Evolutionary conservation across 140 eudicot genomes (phyloP).

Genomic region (Anethum foeniculum): DNA sequence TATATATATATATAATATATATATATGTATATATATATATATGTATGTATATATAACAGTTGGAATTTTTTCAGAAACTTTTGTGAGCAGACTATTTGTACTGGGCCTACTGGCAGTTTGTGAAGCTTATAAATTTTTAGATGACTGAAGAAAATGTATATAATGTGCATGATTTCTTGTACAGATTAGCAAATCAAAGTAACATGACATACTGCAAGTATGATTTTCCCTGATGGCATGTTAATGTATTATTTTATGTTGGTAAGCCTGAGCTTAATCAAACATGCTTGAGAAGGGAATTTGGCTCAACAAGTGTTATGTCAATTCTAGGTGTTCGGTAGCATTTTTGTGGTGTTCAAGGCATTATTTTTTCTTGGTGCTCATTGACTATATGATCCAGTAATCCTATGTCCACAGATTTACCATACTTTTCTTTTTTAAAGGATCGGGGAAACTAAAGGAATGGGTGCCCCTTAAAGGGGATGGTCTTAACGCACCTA

Average conservation of each 20-base stretch:
- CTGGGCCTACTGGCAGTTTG: background rate
- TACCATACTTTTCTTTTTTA: conserved; percentile 5
- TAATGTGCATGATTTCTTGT: background rate
- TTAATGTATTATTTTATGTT: background rate
- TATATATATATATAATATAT: no score
- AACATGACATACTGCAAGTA: background rate
- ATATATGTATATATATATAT: background rate
- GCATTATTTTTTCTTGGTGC: background rate
- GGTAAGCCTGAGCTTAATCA: background rate
- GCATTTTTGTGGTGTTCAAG: background rate
- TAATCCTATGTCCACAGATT: background rate
- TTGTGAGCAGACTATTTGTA: background rate
- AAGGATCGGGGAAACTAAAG: conserved; percentile 33
- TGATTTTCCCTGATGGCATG: background rate
- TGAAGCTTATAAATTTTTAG: no score
- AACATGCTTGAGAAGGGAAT: background rate
- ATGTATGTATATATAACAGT: background rate
- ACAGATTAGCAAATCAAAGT: background rate
- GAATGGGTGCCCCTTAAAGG: conserved; percentile 79
- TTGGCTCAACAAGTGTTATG: background rate
- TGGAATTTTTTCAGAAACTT: background rate
- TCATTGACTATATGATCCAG: background rate
- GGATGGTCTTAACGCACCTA: conserved; percentile 47
- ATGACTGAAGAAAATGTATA: background rate
- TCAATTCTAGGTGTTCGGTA: background rate